Percentiles rank a stretch among this genome's conserved stretches.
phyloP scores from a whole-genome alignment of 1,139 yeast genomes.

The Keqinozyma sinolaborantium region DNA sequence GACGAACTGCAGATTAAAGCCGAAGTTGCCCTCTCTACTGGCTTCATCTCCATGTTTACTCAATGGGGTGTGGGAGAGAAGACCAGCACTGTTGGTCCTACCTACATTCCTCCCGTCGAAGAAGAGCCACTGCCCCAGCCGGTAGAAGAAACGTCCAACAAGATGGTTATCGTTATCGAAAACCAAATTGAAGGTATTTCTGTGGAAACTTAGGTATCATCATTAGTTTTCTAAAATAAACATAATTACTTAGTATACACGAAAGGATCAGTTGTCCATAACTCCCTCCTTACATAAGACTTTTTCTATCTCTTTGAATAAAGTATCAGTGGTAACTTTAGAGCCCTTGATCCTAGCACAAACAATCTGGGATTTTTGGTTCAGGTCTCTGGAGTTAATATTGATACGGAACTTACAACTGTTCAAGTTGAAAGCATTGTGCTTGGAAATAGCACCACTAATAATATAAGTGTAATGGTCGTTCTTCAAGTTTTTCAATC shows the following conservation, averaged over 20 bases:
- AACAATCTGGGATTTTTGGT: slow-evolving; percentile 44
- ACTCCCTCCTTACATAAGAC: slow-evolving; percentile 47
- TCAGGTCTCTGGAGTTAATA: slow-evolving; percentile 36
- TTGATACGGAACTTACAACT: slow-evolving; percentile 62
- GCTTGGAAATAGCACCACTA: slow-evolving; percentile 58
- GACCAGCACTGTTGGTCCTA: slow-evolving; percentile 55
- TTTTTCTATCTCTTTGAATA: slow-evolving; percentile 45
- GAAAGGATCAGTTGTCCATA: slow-evolving; percentile 21
- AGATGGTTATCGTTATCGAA: slow-evolving; percentile 14
- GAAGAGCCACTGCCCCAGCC: slow-evolving; percentile 2
- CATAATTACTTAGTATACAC: slow-evolving; percentile 1
- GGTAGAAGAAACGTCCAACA: neutral
- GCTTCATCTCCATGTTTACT: slow-evolving; percentile 57
- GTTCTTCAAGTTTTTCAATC: slow-evolving; percentile 54
- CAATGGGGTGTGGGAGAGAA: slow-evolving; percentile 59
- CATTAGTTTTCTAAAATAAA: slow-evolving; percentile 1
- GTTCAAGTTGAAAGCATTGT: slow-evolving; percentile 59
- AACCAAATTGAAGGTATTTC: slow-evolving; percentile 6
- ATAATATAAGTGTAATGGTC: slow-evolving; percentile 43
- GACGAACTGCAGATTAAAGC: slow-evolving; percentile 45
- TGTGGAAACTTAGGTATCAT: slow-evolving; percentile 1
- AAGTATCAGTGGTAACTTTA: slow-evolving; percentile 36
- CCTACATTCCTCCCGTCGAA: slow-evolving; percentile 17
- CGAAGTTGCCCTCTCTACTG: slow-evolving; percentile 54
- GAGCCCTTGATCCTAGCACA: slow-evolving; percentile 47